Evolutionary conservation across 305 asterid species (phyloP), one percentile per base, ranked within the genome.

Genomic region (Nicotiana rustica): DNA sequence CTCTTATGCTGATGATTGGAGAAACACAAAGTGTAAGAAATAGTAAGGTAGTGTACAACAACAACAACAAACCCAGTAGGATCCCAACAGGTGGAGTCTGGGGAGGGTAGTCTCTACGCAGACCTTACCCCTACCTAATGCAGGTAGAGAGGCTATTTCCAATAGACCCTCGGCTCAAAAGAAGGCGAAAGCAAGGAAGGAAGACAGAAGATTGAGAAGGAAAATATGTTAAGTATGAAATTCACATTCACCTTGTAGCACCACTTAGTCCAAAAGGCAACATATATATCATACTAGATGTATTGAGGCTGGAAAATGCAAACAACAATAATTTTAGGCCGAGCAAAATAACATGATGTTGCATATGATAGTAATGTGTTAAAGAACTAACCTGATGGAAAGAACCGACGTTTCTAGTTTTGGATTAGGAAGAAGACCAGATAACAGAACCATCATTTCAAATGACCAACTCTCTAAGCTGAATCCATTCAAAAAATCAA

Each of bases 401-500:
- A 92, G 91, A 80, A 89, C 95, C 0, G 95, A 92, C 0, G 95
- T 89, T 86, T 92, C 94, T 69, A 90, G 82, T 5, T 92, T 85
- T 7, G 95, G 94, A 83, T 92, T 90, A 0, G 95, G 92, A 17
- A 92, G 94, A 68, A 89, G 89, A 4, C 95, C 95, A 4, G 94
- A 87, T 13, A 92, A 88, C 31, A 92, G 85, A 36, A 92, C 94
- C 94, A 92, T 89, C 62, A 88, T 85, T 87, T 90, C 94, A 44
- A 90, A 92, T 3, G 94, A 92, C 94, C 94, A 92, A 52, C 88
- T 86, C 87, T 92, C 94, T 83, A 92, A 80, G 84, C 94, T 92
- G 89, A 59, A 92, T 83, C 82, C 18, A 62, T 68, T 62, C 29
- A 55, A 17, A 41, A 21, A 33, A 78, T 25, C 25, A 52, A 82